Conservation (phyloP, 2,329 filamentous ascomycete genomes). For the Epichloe glyceriae region DNA sequence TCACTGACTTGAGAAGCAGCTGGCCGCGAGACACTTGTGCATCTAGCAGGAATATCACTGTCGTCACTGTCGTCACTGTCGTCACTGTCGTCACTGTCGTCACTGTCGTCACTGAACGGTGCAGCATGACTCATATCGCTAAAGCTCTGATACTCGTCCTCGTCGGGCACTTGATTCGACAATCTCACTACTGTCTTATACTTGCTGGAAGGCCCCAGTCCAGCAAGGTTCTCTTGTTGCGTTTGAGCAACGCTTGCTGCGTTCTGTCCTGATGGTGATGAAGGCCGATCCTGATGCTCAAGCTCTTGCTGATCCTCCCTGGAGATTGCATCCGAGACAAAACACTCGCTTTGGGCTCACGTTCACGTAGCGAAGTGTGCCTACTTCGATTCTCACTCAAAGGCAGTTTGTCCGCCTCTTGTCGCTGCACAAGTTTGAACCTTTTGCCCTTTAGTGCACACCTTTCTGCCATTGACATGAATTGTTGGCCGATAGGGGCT, state of each 20-base stretch:
- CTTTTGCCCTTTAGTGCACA: constrained; percentile 40
- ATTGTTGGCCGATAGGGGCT: constrained; percentile 14
- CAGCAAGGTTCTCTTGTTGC: background rate
- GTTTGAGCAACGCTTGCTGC: background rate
- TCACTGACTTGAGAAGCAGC: background rate
- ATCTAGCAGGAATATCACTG: constrained; percentile 10
- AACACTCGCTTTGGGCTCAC: background rate
- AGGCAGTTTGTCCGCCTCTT: constrained; percentile 5
- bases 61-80: constrained; percentile 9
- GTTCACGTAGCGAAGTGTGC: too few species aligned
- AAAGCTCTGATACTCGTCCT: constrained; percentile 2
- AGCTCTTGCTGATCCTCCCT: background rate
- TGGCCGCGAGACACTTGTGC: background rate
- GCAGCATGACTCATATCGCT: background rate
- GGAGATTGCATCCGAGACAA: background rate
- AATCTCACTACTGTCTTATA: constrained; percentile 9
- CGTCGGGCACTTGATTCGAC: constrained; percentile 4
- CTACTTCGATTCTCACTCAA: background rate
- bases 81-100: constrained; percentile 5
- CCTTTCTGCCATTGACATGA: constrained; percentile 45
- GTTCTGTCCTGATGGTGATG: background rate
- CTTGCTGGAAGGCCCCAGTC: background rate
- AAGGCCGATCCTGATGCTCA: background rate
- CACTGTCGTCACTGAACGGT: constrained; percentile 8
- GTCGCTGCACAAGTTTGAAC: constrained; percentile 35